These are phyloP conservation scores for Rosa multiflora DNA, from an alignment of 306 rosid genomes.

Conservation along the genomic window DNA sequence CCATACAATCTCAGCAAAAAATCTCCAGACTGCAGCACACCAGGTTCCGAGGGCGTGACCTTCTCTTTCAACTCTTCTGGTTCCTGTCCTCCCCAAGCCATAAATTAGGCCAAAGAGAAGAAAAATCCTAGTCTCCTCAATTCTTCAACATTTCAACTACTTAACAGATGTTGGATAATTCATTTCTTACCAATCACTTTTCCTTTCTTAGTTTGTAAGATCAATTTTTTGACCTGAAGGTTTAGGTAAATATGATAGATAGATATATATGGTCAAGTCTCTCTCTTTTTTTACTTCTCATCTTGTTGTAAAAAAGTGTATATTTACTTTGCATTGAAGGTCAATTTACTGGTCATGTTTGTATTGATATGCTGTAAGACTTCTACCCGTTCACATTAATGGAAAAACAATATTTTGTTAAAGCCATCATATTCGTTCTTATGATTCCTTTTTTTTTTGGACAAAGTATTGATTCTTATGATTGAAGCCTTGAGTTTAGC, in stretches of 20 bases:
- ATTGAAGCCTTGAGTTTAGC: background rate
- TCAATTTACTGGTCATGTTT: constrained; percentile 16
- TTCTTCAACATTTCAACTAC: background rate
- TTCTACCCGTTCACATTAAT: background rate
- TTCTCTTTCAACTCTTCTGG: constrained; percentile 44
- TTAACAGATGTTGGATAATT: background rate
- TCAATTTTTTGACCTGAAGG: constrained; percentile 45
- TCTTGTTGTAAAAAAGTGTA: constrained; percentile 30
- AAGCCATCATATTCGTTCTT: background rate
- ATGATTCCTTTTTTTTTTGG: background rate
- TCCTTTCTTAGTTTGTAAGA: constrained; percentile 34
- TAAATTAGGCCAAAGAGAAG: constrained; percentile 28
- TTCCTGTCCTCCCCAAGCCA: constrained; percentile 41
- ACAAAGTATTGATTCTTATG: background rate
- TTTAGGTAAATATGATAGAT: constrained; percentile 34
- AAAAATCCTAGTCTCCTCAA: background rate
- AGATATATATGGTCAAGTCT: constrained; percentile 23
- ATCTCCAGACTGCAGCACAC: constrained; percentile 50
- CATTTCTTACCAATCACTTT: background rate
- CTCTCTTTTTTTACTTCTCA: constrained; percentile 6
- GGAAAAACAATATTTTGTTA: background rate
- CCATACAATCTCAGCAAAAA: constrained; percentile 58
- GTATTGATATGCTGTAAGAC: background rate
- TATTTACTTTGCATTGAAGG: constrained; percentile 27
- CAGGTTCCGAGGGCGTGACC: constrained; percentile 42